Conservation (phyloP, 345 rosid species). For the Gossypioides kirkii region DNA sequence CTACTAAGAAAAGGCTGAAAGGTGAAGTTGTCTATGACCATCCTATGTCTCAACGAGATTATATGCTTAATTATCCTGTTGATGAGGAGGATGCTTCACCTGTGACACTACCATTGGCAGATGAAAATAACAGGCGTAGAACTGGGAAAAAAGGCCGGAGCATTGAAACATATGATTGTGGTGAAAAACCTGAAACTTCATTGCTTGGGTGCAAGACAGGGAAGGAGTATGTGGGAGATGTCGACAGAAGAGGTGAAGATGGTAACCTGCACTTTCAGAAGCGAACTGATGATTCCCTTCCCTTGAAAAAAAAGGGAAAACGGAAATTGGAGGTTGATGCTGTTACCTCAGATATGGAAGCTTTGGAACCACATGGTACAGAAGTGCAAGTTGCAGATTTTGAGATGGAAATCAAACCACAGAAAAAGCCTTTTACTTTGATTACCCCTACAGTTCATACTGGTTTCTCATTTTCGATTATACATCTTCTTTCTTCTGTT, state of each 20-base stretch:
- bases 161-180: conserved; percentile 37
- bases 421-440: conserved; percentile 74
- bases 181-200: conserved; percentile 49
- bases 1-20: conserved; percentile 48
- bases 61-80: conserved; percentile 23
- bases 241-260: conserved; percentile 42
- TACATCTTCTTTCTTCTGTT: conserved; percentile 95
- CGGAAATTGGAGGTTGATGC: conserved; percentile 48
- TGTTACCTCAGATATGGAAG: conserved; percentile 46
- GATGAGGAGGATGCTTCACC: conserved; percentile 41
- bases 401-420: conserved; percentile 68
- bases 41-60: not conserved
- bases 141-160: conserved; percentile 47
- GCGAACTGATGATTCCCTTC: conserved; percentile 40
- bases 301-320: conserved; percentile 67
- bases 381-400: conserved; percentile 43
- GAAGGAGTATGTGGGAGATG: conserved; percentile 43
- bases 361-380: conserved; percentile 39
- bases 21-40: conserved; percentile 26
- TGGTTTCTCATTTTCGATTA: conserved; percentile 85
- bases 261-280: conserved; percentile 31
- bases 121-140: conserved; percentile 36
- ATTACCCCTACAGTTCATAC: conserved; percentile 91
- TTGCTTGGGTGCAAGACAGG: conserved; percentile 48
- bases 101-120: conserved; percentile 33